phyloP scores from a whole-genome alignment of 179 eudicot genomes.

The Spergularia azorica region DNA sequence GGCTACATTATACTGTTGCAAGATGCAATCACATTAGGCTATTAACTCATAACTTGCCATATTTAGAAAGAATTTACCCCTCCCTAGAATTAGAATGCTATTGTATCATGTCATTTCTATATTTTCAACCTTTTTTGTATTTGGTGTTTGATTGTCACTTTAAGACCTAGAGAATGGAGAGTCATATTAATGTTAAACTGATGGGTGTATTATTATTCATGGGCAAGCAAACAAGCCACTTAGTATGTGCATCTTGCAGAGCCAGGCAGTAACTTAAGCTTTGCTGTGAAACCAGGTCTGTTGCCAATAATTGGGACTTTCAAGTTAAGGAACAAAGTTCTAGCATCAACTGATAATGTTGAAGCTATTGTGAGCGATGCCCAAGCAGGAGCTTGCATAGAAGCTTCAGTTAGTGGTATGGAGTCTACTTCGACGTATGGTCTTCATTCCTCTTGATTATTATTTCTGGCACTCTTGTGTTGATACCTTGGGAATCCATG shows the following conservation, averaged over 20 bases:
- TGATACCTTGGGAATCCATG: too few relatives aligned
- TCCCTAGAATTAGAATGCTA: neutral
- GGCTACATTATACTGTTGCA: neutral
- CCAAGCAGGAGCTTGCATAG: slow-evolving; percentile 55
- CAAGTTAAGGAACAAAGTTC: slow-evolving; percentile 45
- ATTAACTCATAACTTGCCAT: too few relatives aligned
- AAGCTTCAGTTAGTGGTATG: slow-evolving; percentile 76
- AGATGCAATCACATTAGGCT: neutral
- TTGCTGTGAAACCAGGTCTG: slow-evolving; percentile 51
- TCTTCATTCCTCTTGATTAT: neutral
- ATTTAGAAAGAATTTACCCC: too few relatives aligned
- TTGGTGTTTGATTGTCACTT: neutral
- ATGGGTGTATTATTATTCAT: too few relatives aligned
- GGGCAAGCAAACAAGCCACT: too few relatives aligned
- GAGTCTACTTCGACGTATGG: neutral
- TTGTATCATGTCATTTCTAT: neutral
- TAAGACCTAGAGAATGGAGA: too few relatives aligned
- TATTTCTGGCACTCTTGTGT: neutral
- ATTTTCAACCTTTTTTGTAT: neutral
- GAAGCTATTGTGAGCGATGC: slow-evolving; percentile 38
- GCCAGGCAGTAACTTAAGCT: slow-evolving; percentile 2
- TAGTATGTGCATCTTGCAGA: too few relatives aligned
- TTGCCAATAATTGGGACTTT: slow-evolving; percentile 76
- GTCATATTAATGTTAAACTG: too few relatives aligned
- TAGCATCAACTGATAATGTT: slow-evolving; percentile 46